Evolutionary conservation across 257 asterid genomes (phyloP).

Genomic region (Salvia rosmarinus): DNA sequence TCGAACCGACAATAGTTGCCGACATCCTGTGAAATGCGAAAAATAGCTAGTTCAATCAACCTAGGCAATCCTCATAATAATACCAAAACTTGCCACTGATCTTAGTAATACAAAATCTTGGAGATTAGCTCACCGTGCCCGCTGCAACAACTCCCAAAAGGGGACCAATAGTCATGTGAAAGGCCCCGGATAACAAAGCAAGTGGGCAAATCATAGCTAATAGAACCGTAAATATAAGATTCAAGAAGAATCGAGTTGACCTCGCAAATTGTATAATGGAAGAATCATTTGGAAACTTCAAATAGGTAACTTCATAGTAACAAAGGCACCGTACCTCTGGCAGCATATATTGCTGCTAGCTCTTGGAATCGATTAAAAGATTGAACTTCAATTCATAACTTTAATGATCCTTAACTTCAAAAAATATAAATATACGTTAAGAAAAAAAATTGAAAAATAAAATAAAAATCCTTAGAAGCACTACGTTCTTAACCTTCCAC

Average conservation of each 20-base stretch:
- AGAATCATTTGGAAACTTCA: slow-evolving; percentile 15
- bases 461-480: slow-evolving; percentile 2
- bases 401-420: slow-evolving; percentile 4
- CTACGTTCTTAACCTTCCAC: no score
- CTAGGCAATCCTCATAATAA: slow-evolving; percentile 9
- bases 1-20: slow-evolving; percentile 24
- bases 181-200: slow-evolving; percentile 81
- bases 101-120: slow-evolving; percentile 18
- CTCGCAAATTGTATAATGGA: background rate
- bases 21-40: background rate
- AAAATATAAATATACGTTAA: no score
- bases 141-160: no score
- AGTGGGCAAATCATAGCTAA: slow-evolving; percentile 52
- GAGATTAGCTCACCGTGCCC: no score
- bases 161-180: no score
- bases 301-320: background rate
- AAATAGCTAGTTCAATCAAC: slow-evolving; percentile 1
- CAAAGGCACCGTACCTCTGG: slow-evolving; percentile 55
- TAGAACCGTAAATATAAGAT: background rate
- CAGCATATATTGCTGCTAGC: slow-evolving; percentile 83
- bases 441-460: background rate
- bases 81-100: slow-evolving; percentile 10
- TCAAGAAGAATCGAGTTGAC: background rate
- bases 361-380: slow-evolving; percentile 63
- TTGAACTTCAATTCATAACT: background rate